phyloP scores from a whole-genome alignment of 768 basidiomycete genomes.

The Hygrophoropsis aurantiaca region DNA sequence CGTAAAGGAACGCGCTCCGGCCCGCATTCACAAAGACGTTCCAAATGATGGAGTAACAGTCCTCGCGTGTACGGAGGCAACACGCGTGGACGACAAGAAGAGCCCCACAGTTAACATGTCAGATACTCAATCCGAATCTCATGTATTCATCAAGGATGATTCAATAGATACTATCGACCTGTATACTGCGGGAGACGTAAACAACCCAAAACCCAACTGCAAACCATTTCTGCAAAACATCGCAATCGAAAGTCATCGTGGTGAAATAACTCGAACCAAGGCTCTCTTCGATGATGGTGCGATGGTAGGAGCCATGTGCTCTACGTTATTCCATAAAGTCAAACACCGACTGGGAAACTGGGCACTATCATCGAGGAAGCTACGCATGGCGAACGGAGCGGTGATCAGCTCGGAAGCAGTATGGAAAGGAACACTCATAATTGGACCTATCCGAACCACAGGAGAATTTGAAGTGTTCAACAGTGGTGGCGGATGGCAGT shows the following conservation, averaged over 20 bases:
- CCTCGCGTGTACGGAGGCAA: not conserved
- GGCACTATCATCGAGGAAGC: constrained; percentile 9
- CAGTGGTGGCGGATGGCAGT: constrained; percentile 25
- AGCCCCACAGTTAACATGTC: too few species aligned
- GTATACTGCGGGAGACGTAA: not conserved
- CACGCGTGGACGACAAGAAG: not conserved
- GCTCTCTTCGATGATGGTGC: constrained; percentile 30
- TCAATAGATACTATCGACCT: not conserved
- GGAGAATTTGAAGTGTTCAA: constrained; percentile 9
- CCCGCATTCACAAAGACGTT: not conserved
- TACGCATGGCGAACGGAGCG: constrained; percentile 34
- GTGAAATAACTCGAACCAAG: not conserved
- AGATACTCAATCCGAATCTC: too few species aligned
- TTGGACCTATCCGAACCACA: not conserved
- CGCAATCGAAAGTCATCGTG: not conserved
- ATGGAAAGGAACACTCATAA: constrained; percentile 4
- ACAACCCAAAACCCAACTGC: too few species aligned
- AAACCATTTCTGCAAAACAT: not conserved
- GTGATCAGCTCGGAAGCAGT: constrained; percentile 5
- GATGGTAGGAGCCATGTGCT: constrained; percentile 28
- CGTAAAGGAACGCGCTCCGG: not conserved
- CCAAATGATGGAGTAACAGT: not conserved
- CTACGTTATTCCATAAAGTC: constrained; percentile 3
- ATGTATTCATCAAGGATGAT: too few species aligned
- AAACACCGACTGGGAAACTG: constrained; percentile 7